Percentiles rank a stretch among this genome's conserved stretches.
Conservation (phyloP, 2,329 filamentous ascomycete genomes). For the Penicillium sp. region DNA sequence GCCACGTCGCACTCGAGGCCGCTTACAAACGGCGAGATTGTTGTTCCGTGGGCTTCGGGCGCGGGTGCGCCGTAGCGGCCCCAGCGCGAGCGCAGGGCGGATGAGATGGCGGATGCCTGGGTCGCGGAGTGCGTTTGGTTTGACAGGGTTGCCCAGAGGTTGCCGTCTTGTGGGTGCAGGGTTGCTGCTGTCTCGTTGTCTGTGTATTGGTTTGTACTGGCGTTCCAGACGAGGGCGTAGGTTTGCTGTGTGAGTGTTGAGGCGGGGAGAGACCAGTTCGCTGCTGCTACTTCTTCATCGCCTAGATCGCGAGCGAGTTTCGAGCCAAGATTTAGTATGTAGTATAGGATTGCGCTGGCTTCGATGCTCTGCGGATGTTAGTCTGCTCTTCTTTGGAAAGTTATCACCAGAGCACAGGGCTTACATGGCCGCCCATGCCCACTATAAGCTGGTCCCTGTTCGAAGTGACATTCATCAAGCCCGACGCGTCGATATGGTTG, state of each 20-base stretch:
- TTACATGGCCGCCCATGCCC: constrained; percentile 56
- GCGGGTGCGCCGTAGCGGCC: constrained; percentile 52
- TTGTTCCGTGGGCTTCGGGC: constrained; percentile 42
- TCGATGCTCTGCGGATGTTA: constrained; percentile 28
- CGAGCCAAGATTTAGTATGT: constrained; percentile 30
- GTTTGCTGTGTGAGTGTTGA: too few relatives aligned
- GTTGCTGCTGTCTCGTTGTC: constrained; percentile 39
- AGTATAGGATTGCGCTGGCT: constrained; percentile 53
- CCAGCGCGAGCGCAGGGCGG: constrained; percentile 49
- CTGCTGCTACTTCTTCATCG: constrained; percentile 32
- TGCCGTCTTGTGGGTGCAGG: constrained; percentile 41
- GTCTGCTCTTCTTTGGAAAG: background rate
- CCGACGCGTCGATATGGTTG: constrained; percentile 47
- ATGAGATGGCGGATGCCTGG: constrained; percentile 38
- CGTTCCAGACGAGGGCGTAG: too few relatives aligned
- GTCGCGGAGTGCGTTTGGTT: constrained; percentile 33
- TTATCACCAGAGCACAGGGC: background rate
- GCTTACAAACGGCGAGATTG: constrained; percentile 40
- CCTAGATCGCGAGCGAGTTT: constrained; percentile 28
- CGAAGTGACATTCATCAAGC: constrained; percentile 53
- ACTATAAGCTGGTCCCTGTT: constrained; percentile 54
- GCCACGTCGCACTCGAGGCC: too few relatives aligned
- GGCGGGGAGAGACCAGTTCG: background rate
- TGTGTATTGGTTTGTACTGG: constrained; percentile 24
- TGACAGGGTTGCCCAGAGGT: constrained; percentile 45